A percentile compares a stretch with the other conserved stretches of the same genome.
These are phyloP conservation scores for Fusarium torulosum DNA, from an alignment of 2,329 filamentous ascomycete genomes.

Conservation along the genomic window DNA sequence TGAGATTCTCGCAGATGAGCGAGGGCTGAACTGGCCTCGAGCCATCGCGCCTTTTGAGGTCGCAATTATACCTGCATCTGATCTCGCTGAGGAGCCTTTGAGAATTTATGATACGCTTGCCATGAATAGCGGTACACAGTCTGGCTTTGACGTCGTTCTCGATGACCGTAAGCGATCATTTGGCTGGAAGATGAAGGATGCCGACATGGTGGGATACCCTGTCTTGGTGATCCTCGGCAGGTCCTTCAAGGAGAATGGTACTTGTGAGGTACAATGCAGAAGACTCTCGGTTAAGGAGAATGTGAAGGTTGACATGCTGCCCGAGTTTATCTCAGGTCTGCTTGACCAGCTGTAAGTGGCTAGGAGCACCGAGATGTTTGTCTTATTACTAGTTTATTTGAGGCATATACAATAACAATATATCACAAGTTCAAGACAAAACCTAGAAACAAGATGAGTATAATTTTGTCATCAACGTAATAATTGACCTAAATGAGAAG, in stretches of 20 bases:
- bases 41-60: conserved; percentile 88
- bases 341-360: conserved; percentile 63
- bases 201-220: conserved; percentile 89
- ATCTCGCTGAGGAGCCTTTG: conserved; percentile 62
- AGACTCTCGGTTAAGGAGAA: conserved; percentile 72
- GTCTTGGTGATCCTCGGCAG: conserved; percentile 84
- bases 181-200: conserved; percentile 90
- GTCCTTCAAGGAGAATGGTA: conserved; percentile 68
- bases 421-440: neutral
- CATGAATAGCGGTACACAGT: conserved; percentile 15
- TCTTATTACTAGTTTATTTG: neutral
- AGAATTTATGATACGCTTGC: conserved; percentile 74
- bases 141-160: conserved; percentile 72
- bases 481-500: neutral
- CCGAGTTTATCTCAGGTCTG: conserved; percentile 59
- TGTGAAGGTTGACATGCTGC: conserved; percentile 62
- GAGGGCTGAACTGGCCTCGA: conserved; percentile 88
- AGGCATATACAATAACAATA: conserved; percentile 14
- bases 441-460: neutral
- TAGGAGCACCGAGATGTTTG: neutral
- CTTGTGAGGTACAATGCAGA: conserved; percentile 85
- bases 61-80: conserved; percentile 70
- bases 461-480: neutral
- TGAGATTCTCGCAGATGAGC: conserved; percentile 76
- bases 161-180: conserved; percentile 79